These are phyloP conservation scores for Solanum aculeatissimum DNA, from an alignment of 305 asterid genomes.

Conservation along the genomic window DNA sequence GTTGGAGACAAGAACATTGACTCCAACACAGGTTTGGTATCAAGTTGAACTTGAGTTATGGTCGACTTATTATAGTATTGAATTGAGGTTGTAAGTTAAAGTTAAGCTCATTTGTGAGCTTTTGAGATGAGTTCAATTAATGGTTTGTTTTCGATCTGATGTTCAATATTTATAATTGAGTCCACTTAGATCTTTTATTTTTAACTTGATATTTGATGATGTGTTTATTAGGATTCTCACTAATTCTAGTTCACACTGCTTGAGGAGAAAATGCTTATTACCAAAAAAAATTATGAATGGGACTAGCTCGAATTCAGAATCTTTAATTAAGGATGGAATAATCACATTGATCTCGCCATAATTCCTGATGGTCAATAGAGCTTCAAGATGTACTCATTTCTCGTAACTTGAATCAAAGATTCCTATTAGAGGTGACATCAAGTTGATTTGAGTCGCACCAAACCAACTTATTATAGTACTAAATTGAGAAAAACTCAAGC, in stretches of 20 bases:
- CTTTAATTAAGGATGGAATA: background rate
- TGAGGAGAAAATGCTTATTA: background rate
- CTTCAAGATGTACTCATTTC: background rate
- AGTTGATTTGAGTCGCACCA: background rate
- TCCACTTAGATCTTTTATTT: background rate
- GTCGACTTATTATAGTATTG: background rate
- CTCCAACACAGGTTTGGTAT: background rate
- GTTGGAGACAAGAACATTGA: background rate
- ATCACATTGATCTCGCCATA: background rate
- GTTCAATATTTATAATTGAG: background rate
- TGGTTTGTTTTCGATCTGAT: background rate
- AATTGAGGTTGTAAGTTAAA: background rate
- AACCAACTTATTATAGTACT: background rate
- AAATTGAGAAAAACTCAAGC: background rate
- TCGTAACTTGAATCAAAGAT: background rate
- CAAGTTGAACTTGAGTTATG: background rate
- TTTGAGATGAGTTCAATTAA: background rate
- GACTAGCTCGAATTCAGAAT: background rate
- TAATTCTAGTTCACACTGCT: background rate
- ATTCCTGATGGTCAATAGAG: background rate
- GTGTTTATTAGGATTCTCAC: background rate
- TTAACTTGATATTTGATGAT: background rate
- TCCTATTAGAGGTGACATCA: background rate
- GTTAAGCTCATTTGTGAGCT: background rate
- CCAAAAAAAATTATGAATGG: no score